Percentiles rank a stretch among this genome's conserved stretches.
Evolutionary conservation across 441 rosid genomes (phyloP).

Genomic region (Sinapis alba): DNA sequence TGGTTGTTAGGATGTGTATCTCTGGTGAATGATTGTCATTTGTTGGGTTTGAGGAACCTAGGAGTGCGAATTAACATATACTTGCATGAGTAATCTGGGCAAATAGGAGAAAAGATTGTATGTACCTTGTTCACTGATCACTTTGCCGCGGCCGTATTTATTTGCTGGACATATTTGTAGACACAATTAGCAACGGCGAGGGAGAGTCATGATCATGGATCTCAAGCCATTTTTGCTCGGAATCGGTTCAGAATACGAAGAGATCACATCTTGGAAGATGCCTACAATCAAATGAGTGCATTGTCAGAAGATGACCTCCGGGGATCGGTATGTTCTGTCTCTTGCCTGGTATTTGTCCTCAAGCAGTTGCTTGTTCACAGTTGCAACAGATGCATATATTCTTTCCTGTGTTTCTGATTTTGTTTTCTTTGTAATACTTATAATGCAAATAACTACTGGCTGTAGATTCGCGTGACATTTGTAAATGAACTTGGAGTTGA

Average conservation of each 20-base stretch:
- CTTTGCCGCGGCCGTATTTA: slow-evolving; percentile 22
- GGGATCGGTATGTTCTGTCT: slow-evolving; percentile 66
- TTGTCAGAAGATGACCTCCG: slow-evolving; percentile 96
- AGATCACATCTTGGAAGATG: slow-evolving; percentile 97
- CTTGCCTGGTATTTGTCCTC: slow-evolving; percentile 31
- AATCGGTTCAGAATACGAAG: slow-evolving; percentile 92
- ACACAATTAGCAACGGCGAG: slow-evolving; percentile 75
- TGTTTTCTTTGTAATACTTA: neutral
- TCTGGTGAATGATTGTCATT: slow-evolving; percentile 17
- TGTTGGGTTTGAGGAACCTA: slow-evolving; percentile 19
- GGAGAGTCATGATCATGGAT: slow-evolving; percentile 73
- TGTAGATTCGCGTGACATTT: slow-evolving; percentile 94
- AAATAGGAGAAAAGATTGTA: slow-evolving; percentile 10
- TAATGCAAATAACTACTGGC: slow-evolving; percentile 21
- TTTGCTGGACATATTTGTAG: slow-evolving; percentile 44
- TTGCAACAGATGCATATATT: slow-evolving; percentile 12
- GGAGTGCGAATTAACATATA: slow-evolving; percentile 4
- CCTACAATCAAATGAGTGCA: slow-evolving; percentile 95
- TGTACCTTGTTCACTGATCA: slow-evolving; percentile 30
- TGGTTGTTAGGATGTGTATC: slow-evolving; percentile 30
- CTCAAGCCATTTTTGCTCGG: slow-evolving; percentile 78
- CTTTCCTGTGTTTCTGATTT: slow-evolving; percentile 34
- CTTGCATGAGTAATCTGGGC: slow-evolving; percentile 11
- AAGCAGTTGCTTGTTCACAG: slow-evolving; percentile 23
- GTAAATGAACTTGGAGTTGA: slow-evolving; percentile 99